phyloP scores from a whole-genome alignment of 495 filamentous ascomycete species.

The Barbatosphaeria neglecta region DNA sequence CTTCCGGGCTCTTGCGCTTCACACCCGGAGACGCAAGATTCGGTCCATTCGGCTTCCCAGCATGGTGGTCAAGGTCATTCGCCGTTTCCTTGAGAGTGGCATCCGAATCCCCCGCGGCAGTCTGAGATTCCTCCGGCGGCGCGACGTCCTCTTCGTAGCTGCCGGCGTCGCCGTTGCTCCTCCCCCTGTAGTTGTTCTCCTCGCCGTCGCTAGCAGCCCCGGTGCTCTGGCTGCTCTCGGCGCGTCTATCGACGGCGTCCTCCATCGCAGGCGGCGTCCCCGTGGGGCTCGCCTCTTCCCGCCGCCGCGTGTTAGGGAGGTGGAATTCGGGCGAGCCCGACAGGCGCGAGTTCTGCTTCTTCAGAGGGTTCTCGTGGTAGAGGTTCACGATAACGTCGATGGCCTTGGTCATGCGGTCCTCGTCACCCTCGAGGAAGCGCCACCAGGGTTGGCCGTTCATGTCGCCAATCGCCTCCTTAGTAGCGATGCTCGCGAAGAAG shows the following conservation, averaged over 20 bases:
- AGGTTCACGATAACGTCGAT: conserved; percentile 61
- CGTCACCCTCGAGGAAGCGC: conserved; percentile 55
- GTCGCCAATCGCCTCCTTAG: conserved; percentile 59
- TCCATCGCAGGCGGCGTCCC: conserved; percentile 8
- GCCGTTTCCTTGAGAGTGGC: conserved; percentile 33
- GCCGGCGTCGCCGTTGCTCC: neutral
- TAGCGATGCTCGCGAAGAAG: conserved; percentile 69
- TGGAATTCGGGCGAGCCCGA: conserved; percentile 31
- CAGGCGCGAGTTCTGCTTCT: conserved; percentile 28
- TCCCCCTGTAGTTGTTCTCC: neutral
- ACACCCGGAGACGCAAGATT: conserved; percentile 10
- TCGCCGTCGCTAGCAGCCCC: neutral
- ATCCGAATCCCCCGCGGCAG: conserved; percentile 30
- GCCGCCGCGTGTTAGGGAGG: conserved; percentile 33
- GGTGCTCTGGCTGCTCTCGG: conserved; percentile 8
- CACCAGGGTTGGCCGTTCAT: conserved; percentile 79
- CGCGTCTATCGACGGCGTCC: conserved; percentile 13
- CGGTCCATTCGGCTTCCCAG: conserved; percentile 14
- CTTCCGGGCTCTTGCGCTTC: conserved; percentile 21
- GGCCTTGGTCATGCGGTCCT: conserved; percentile 48
- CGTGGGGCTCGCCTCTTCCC: conserved; percentile 23
- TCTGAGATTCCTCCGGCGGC: conserved; percentile 7
- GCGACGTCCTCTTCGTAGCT: neutral
- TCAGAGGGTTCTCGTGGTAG: conserved; percentile 57
- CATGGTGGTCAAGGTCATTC: conserved; percentile 29